Evolutionary conservation across 768 basidiomycete species (phyloP), one percentile per base, ranked within the genome.

Genomic region (Kwoniella sp.): DNA sequence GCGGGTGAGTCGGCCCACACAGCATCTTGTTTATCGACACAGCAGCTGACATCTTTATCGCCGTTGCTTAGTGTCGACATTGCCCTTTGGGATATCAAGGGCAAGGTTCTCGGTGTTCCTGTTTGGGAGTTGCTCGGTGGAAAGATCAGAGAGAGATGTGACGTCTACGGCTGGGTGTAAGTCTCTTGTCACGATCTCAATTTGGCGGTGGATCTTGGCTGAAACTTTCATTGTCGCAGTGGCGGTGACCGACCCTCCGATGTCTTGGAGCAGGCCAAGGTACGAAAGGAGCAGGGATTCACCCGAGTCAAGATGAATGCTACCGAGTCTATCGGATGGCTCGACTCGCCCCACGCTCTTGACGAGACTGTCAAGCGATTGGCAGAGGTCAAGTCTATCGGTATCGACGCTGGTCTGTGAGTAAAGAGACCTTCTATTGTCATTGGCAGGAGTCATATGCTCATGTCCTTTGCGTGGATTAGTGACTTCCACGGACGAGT

Each of bases 61-160:
- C 22, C 15, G 11, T 26, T 52, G 15, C 26, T 53, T 31, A 69
- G 75, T 59, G 59, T 74, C 23, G 74, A 70, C 59, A 71, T 70
- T 47, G 71, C 70, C 28, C 58, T 71, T 54, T 69, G 89, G 89
- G 89, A 90, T 72, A 88, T 90, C 80, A 89, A 89, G 69, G 89
- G 89, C n/a, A 89, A 89, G 80, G 87, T 86, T 34, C 84, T 89
- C 1, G 87, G 87, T 34, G 88, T 87, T 0, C 82, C 82, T 1
- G 80, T 89, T 0, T 88, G 86, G 84, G 85, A 88, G 77, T 82
- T 90, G 0, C 83, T 89, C 5, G 89, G 88, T 8, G 89, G 89
- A 4, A 87, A 86, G 74, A 87, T 89, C 22, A 84, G 88, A 55
- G 85, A 88, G 71, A 81, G 83, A 30, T 80, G 69, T 52, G 68